phyloP scores from a whole-genome alignment of 352 stramenopile species.

The Aphanomyces stellatus region DNA sequence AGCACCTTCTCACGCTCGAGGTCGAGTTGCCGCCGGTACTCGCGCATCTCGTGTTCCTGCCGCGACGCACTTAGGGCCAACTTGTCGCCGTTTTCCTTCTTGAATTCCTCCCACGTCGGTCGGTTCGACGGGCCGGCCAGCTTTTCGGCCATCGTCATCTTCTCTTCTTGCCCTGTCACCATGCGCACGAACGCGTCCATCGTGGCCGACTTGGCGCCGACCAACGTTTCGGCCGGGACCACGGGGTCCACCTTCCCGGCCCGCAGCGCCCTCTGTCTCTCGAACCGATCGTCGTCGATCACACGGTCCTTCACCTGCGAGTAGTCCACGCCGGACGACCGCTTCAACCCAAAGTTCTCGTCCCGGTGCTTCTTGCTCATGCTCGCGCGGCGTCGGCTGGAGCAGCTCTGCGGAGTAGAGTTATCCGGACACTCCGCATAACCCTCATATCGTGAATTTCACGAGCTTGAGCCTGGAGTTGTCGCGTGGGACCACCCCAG shows the following conservation, averaged over 20 bases:
- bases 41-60: constrained; percentile 90
- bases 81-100: constrained; percentile 93
- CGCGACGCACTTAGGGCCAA: constrained; percentile 73
- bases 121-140: constrained; percentile 87
- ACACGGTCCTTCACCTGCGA: constrained; percentile 67
- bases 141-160: constrained; percentile 86
- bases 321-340: constrained; percentile 78
- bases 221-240: constrained; percentile 14
- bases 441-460: too few relatives aligned
- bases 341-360: constrained; percentile 62
- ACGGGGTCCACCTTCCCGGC: constrained; percentile 21
- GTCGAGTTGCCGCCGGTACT: constrained; percentile 90
- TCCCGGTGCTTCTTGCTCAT: constrained; percentile 12
- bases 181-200: constrained; percentile 94
- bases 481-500: too few relatives aligned
- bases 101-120: constrained; percentile 95
- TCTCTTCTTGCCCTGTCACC: constrained; percentile 88
- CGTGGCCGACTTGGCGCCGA: constrained; percentile 48
- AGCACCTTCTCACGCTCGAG: constrained; percentile 80
- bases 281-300: constrained; percentile 78
- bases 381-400: too few relatives aligned
- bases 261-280: constrained; percentile 55
- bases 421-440: too few relatives aligned
- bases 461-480: too few relatives aligned
- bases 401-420: too few relatives aligned